A percentile compares a stretch with the other conserved stretches of the same genome.
phyloP scores from a whole-genome alignment of 768 basidiomycete species.

The Rhizopogon rudus region DNA sequence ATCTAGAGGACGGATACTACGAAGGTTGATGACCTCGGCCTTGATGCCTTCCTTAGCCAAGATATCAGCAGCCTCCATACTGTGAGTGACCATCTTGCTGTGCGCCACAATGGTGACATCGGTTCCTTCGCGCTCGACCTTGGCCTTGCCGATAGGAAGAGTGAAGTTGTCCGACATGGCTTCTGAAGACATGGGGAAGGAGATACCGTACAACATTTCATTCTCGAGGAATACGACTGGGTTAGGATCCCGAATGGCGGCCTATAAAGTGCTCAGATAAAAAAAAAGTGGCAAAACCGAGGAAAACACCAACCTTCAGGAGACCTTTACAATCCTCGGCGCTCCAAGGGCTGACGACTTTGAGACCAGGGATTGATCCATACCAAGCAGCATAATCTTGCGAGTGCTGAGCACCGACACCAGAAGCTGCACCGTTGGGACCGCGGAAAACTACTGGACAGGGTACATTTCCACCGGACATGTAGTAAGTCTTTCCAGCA shows the following conservation, averaged over 20 bases:
- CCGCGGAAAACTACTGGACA: conserved; percentile 99
- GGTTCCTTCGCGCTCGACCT: conserved; percentile 88
- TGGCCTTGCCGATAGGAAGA: conserved; percentile 95
- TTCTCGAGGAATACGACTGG: conserved; percentile 99
- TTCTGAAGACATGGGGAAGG: conserved; percentile 93
- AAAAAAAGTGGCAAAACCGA: background rate
- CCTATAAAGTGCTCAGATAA: conserved; percentile 33
- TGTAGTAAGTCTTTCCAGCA: conserved; percentile 99
- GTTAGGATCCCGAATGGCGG: conserved; percentile 97
- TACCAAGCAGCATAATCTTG: conserved; percentile 98
- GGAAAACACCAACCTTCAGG: conserved; percentile 62
- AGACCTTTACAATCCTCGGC: conserved; percentile 99
- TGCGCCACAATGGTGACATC: conserved; percentile 97
- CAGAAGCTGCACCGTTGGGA: conserved; percentile 96
- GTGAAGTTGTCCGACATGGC: conserved; percentile 95
- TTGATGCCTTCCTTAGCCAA: conserved; percentile 96
- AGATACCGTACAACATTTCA: conserved; percentile 97
- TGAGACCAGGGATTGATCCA: conserved; percentile 88
- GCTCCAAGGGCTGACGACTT: conserved; percentile 96
- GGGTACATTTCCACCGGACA: conserved; percentile 98
- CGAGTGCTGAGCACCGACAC: conserved; percentile 96
- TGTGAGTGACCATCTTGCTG: conserved; percentile 96
- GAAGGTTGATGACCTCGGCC: conserved; percentile 96
- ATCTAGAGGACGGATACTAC: conserved; percentile 93
- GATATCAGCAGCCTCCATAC: conserved; percentile 88